Conservation (phyloP, 306 rosid species). For the Quercus dentata region DNA sequence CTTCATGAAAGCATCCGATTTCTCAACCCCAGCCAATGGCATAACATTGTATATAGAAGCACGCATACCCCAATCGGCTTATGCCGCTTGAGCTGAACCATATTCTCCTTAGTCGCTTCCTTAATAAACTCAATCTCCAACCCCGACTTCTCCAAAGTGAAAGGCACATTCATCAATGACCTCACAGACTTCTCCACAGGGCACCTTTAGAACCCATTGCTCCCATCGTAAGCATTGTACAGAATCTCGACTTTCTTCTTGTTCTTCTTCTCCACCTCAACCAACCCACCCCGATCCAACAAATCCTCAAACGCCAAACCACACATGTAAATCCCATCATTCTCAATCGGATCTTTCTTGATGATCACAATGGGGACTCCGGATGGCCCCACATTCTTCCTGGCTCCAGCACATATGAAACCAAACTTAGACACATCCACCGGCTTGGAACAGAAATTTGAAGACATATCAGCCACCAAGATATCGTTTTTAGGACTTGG, state of each 20-base stretch:
- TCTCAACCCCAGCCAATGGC: constrained; percentile 41
- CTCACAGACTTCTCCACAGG: constrained; percentile 85
- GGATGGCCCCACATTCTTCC: constrained; percentile 37
- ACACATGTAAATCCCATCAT: constrained; percentile 25
- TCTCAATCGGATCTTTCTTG: constrained; percentile 76
- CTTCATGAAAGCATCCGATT: constrained; percentile 71
- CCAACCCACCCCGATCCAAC: constrained; percentile 79
- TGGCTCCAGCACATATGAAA: constrained; percentile 69
- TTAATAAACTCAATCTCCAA: constrained; percentile 82
- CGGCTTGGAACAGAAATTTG: constrained; percentile 88
- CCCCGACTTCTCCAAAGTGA: constrained; percentile 78
- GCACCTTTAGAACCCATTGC: constrained; percentile 72
- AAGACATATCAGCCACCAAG: constrained; percentile 85
- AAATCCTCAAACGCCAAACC: constrained; percentile 88
- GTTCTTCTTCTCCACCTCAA: constrained; percentile 88
- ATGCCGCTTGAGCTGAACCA: constrained; percentile 85
- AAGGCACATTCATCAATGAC: constrained; percentile 93
- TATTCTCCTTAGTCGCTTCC: constrained; percentile 85
- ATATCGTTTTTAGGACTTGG: not conserved
- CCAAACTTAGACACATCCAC: constrained; percentile 84
- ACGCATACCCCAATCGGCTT: constrained; percentile 88
- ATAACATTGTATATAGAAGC: constrained; percentile 95
- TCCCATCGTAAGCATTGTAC: constrained; percentile 59
- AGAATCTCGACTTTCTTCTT: constrained; percentile 69
- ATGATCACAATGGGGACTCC: constrained; percentile 85